phyloP scores from a whole-genome alignment of 2,329 filamentous ascomycete species.

The Phaeosphaeria sp. region DNA sequence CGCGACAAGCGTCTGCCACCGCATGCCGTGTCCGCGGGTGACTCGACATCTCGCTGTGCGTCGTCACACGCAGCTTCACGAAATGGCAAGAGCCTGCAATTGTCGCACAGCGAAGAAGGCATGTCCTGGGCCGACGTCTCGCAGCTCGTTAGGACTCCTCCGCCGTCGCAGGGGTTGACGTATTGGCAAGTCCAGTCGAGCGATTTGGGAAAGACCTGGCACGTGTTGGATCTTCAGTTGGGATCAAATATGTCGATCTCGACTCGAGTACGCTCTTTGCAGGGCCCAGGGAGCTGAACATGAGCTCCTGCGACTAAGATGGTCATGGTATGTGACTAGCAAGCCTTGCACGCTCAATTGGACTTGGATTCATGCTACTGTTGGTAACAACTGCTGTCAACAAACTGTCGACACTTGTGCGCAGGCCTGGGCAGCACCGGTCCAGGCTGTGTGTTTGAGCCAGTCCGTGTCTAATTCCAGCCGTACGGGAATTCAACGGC shows the following conservation, averaged over 20 bases:
- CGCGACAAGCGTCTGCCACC: not conserved
- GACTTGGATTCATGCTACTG: slow-evolving; percentile 8
- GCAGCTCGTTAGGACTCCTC: not conserved
- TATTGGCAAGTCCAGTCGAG: slow-evolving; percentile 1
- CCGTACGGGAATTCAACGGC: slow-evolving; percentile 28
- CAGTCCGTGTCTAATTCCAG: slow-evolving; percentile 3
- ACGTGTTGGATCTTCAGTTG: slow-evolving; percentile 2
- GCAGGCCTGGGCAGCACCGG: not conserved
- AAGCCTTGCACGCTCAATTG: slow-evolving; percentile 6
- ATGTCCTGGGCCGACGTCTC: not conserved
- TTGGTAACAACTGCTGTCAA: not conserved
- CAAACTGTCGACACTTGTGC: not conserved
- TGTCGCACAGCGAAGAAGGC: not conserved
- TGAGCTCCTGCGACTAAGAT: slow-evolving; percentile 8
- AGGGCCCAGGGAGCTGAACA: slow-evolving; percentile 25
- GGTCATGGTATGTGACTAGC: slow-evolving; percentile 5
- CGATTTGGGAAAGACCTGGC: not conserved
- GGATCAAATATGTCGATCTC: slow-evolving; percentile 22
- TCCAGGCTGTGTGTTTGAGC: not conserved
- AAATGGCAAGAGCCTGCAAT: not conserved
- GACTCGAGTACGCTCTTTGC: slow-evolving; percentile 22
- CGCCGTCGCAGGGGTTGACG: not conserved
- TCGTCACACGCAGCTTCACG: not conserved
- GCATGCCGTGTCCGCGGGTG: not conserved
- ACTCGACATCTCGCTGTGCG: not conserved